A percentile compares a stretch with the other conserved stretches of the same genome.
Evolutionary conservation across 2,329 filamentous ascomycete genomes (phyloP).

Genomic region (Stagonosporopsis chrysanthemi): DNA sequence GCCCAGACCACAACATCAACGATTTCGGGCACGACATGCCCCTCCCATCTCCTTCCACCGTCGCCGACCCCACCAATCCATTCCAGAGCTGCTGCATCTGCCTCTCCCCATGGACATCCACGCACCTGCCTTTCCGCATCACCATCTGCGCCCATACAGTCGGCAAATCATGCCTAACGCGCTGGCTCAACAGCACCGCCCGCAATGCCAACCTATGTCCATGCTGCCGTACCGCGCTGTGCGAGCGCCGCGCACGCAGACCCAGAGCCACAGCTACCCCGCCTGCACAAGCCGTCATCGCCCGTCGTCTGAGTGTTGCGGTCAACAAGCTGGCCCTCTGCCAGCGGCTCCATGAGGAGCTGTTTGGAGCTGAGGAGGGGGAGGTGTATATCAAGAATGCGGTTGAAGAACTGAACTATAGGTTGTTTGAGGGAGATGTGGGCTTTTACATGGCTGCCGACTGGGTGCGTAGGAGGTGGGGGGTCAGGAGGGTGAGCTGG

Average conservation of each 20-base stretch:
- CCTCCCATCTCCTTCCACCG: not conserved
- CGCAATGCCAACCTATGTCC: slow-evolving; percentile 23
- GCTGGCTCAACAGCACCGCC: slow-evolving; percentile 22
- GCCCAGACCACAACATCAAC: slow-evolving; percentile 14
- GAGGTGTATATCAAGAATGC: not conserved
- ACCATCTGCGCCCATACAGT: slow-evolving; percentile 18
- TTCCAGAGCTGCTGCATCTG: slow-evolving; percentile 22
- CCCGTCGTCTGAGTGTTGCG: not conserved
- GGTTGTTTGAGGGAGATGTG: slow-evolving; percentile 15
- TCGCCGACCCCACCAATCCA: not conserved
- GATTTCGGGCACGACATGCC: slow-evolving; percentile 14
- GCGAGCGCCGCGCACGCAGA: slow-evolving; percentile 11
- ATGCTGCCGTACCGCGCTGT: slow-evolving; percentile 20
- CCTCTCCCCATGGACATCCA: slow-evolving; percentile 6
- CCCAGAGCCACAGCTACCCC: not conserved
- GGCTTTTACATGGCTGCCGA: slow-evolving; percentile 4
- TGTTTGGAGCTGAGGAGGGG: not conserved
- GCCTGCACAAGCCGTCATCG: not conserved
- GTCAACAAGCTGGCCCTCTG: not conserved
- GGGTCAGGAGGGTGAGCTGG: slow-evolving; percentile 16
- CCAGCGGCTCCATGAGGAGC: not conserved
- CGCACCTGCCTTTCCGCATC: slow-evolving; percentile 19
- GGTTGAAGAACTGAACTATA: slow-evolving; percentile 12
- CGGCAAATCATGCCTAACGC: slow-evolving; percentile 19
- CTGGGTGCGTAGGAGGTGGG: not conserved